phyloP scores from a whole-genome alignment of 768 basidiomycete genomes.

The Phylloporus sp. region DNA sequence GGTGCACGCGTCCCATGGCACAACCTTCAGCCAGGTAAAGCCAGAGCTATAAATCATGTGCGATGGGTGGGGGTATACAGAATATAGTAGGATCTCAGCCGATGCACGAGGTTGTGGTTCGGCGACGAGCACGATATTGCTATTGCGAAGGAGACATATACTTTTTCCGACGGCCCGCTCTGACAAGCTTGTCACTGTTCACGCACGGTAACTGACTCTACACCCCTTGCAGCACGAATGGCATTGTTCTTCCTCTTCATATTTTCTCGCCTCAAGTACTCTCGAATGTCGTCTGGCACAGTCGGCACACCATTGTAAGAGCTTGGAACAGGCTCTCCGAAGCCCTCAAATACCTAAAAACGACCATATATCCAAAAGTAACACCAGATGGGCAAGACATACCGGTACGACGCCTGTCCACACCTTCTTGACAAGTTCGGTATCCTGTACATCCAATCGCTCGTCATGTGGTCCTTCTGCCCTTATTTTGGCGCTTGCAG shows the following conservation, averaged over 20 bases:
- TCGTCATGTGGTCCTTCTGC: slow-evolving; percentile 24
- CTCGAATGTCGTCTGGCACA: slow-evolving; percentile 19
- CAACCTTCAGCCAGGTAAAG: too few species aligned
- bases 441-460: slow-evolving; percentile 12
- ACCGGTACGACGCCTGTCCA: slow-evolving; percentile 28
- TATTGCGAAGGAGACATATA: too few species aligned
- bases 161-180: neutral
- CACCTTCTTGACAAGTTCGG: slow-evolving; percentile 12
- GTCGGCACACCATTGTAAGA: slow-evolving; percentile 13
- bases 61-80: too few species aligned
- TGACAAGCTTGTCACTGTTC: neutral
- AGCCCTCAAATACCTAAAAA: slow-evolving; percentile 22
- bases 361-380: neutral
- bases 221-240: slow-evolving; percentile 23
- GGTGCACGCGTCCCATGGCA: too few species aligned
- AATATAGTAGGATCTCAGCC: too few species aligned
- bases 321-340: slow-evolving; percentile 23
- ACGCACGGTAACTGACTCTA: neutral
- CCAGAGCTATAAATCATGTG: too few species aligned
- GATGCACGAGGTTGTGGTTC: too few species aligned
- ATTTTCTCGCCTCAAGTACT: slow-evolving; percentile 20
- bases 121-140: too few species aligned
- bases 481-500: slow-evolving; percentile 23
- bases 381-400: neutral
- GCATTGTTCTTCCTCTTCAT: slow-evolving; percentile 23